Conservation (phyloP, 768 basidiomycete genomes). For the Pleurotus cornucopiae region DNA sequence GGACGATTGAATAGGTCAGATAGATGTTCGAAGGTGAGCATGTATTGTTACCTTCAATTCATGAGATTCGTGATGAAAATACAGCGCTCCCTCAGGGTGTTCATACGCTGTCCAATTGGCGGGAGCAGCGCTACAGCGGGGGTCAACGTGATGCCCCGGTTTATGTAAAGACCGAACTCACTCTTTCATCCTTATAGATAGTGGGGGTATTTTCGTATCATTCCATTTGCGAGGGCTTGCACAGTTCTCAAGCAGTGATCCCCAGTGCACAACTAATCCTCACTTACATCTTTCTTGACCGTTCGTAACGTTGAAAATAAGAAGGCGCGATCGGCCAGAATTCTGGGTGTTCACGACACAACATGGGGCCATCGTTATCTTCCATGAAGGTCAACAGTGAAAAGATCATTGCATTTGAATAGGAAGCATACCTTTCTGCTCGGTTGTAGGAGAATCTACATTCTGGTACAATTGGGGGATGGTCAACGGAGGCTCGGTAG, state of each 20-base stretch:
- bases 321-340: slow-evolving; percentile 2
- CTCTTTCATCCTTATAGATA: not conserved
- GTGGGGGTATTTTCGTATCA: not conserved
- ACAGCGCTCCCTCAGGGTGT: slow-evolving; percentile 62
- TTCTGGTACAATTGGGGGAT: no score
- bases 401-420: no score
- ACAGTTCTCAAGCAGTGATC: not conserved
- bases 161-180: not conserved
- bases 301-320: not conserved
- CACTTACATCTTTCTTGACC: not conserved
- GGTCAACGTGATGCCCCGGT: not conserved
- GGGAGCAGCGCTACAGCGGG: slow-evolving; percentile 8
- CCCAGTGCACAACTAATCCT: not conserved
- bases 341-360: not conserved
- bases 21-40: no score
- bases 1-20: no score
- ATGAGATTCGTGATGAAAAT: slow-evolving; percentile 43
- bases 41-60: no score
- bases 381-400: no score
- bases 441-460: not conserved
- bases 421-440: not conserved
- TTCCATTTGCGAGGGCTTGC: slow-evolving; percentile 2
- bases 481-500: no score
- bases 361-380: not conserved
- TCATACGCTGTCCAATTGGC: slow-evolving; percentile 40